Conservation (phyloP, 2,329 filamentous ascomycete genomes). For the Trichoderma semiorbis region DNA sequence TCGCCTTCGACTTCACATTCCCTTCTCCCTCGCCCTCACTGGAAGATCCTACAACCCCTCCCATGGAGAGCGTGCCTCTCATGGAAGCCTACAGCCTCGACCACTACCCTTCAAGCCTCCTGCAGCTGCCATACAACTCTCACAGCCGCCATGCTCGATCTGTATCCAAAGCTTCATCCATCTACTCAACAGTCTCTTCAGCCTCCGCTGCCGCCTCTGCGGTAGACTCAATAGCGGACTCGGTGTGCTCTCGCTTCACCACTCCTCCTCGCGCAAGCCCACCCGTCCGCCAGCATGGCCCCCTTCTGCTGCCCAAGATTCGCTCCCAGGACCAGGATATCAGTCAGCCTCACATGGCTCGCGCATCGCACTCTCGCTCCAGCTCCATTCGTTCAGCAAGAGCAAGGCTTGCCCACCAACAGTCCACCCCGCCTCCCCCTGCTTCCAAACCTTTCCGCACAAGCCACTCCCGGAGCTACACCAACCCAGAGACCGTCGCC, state of each 20-base stretch:
- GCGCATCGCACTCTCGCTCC: constrained; percentile 13
- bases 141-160: constrained; percentile 54
- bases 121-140: constrained; percentile 52
- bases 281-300: constrained; percentile 74
- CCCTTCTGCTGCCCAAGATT: constrained; percentile 80
- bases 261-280: constrained; percentile 64
- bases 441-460: constrained; percentile 36
- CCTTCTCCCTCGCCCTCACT: constrained; percentile 32
- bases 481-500: constrained; percentile 56
- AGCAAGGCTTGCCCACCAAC: constrained; percentile 12
- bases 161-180: constrained; percentile 63
- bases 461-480: constrained; percentile 56
- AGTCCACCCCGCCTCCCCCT: constrained; percentile 28
- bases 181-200: constrained; percentile 51
- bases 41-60: constrained; percentile 31
- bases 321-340: constrained; percentile 78
- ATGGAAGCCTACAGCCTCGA: constrained; percentile 49
- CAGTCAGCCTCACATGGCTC: constrained; percentile 36
- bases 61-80: constrained; percentile 25
- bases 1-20: constrained; percentile 60
- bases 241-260: constrained; percentile 63
- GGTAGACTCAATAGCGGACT: constrained; percentile 55
- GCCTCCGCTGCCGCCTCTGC: constrained; percentile 41
- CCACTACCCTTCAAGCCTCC: constrained; percentile 40
- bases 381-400: constrained; percentile 13